Base-by-base conservation (phyloP, 164 flowering plant genomes). In the Aristolochia fimbriata region DNA sequence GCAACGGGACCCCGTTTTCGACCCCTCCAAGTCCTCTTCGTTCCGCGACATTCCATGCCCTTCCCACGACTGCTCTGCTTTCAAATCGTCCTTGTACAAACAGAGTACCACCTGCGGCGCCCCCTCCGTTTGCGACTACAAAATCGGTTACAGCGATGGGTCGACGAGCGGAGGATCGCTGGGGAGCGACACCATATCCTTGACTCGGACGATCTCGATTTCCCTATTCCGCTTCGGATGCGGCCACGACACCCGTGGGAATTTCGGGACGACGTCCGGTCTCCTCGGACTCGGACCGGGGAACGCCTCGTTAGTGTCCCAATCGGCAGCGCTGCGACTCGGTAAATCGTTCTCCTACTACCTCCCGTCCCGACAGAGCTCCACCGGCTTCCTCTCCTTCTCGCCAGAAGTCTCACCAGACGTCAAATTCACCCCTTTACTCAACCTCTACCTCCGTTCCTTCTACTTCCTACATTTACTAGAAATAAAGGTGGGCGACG, bases 401-500 rank as follows among this genome's bases (percentile, higher is more conserved):
- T 48, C 49, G 23, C 12, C 31, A 5, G 51, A 46, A 14, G 19
- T 23, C 8, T 14, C 31, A 12, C 47, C 51, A 0, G 31, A 37
- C 14, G 68, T 24, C 52, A 69, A 71, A 2, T 33, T 61, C 5
- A 21, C 69, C 5, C 15, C 47, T 5, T 22, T 52, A 50, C 62
- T 62, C 43, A 47, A 66, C 1, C 43, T 43, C 2, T 45, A 51
- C 7, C 51, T 60, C 11, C 59, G 71, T 0, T 3, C 15, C 1
- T 72, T 70, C 30, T 79, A 77, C 57, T 70, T 63, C 71, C 3
- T 79, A 7, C 31, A 53, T 49, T 27, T 77, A 37, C 17, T 47
- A 8, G 66, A 50, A 4, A 70, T 79, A 4, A 59, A 50, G 8
- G 78, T 79, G 0, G 73, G 74, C 1, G 78, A 76, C 2, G 52